Base-by-base conservation (phyloP, 345 rosid species). In the Raphanus raphanistrum region DNA sequence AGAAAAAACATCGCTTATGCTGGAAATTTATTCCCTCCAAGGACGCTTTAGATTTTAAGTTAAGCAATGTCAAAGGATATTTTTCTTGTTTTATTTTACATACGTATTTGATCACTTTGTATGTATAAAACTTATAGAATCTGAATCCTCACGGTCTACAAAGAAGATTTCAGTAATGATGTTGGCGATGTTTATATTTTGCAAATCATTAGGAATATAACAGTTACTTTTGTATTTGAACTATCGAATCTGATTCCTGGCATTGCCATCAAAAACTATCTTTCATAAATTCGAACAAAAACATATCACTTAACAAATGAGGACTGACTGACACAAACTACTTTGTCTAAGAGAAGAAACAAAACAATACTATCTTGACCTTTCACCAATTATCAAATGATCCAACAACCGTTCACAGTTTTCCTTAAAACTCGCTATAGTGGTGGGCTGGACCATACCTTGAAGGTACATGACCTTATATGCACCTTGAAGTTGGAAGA, bases 31-130 rank as follows among this genome's bases (percentile, higher is more conserved):
- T 33, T 7, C 36, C 36, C 36, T 33, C 36, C 36, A 33, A 33
- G 36, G 36, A 33, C 36, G 36, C 6, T 33, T 33, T 33, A 33
- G 36, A 33, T 33, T 33, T 33, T 1, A 33, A 33, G 36, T 33
- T 33, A 33, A 0, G 36, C 36, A 33, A 33, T 33, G 36, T 33
- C 36, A 6, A 33, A 33, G 36, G 84, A 90, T 89, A 65, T 87
- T 29, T 85, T 73, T 86, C 89, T 21, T 21, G 21, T 21, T 21
- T 21, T 21, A 21, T 21, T 21, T 21, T 21, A 21, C 21, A 21
- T 21, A 38, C 8, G 43, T 38, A 38, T 38, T 38, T 38, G 43
- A 8, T 38, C 43, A 38, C 52, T 9, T 45, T 13, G 52, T 41
- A 41, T 41, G 36, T 33, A 33, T 33, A 33, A 33, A 33, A 38